phyloP scores from a whole-genome alignment of 805 yeast species.

The Candida montana region DNA sequence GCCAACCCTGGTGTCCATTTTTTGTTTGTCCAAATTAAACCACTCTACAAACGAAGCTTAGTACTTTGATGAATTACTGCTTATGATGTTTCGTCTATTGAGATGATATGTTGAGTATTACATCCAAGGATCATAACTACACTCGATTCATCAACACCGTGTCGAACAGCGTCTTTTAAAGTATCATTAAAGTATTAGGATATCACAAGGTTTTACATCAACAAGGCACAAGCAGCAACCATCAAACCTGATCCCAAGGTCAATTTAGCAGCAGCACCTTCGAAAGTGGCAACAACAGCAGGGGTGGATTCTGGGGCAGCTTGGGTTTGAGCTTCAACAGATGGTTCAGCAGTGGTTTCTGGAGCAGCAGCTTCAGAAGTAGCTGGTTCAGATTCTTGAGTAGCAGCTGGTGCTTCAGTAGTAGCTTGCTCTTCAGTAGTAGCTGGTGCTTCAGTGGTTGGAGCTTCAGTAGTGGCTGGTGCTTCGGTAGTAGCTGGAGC shows the following conservation, averaged over 20 bases:
- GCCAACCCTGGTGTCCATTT: too few relatives aligned
- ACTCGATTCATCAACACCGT: too few relatives aligned
- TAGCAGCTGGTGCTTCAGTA: not conserved
- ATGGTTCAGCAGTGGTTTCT: not conserved
- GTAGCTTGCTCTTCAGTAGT: not conserved
- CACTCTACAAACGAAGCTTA: too few relatives aligned
- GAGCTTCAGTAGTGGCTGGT: not conserved
- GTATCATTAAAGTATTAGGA: not conserved
- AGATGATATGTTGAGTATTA: too few relatives aligned
- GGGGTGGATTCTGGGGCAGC: not conserved
- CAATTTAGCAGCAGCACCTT: constrained; percentile 37
- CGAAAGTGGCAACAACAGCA: constrained; percentile 25
- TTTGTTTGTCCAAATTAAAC: too few relatives aligned
- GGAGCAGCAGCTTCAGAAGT: constrained; percentile 1
- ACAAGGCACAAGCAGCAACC: not conserved
- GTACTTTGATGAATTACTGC: too few relatives aligned
- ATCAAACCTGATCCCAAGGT: not conserved
- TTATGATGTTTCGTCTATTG: too few relatives aligned
- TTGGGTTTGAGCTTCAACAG: not conserved
- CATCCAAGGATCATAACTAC: too few relatives aligned
- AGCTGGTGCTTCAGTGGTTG: not conserved
- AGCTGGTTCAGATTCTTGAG: constrained; percentile 1
- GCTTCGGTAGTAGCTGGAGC: not conserved
- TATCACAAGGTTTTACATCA: not conserved
- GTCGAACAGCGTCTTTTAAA: too few relatives aligned